Evolutionary conservation across 139 green algal species (phyloP).

Genomic region (Chlorokybus atmophyticus): DNA sequence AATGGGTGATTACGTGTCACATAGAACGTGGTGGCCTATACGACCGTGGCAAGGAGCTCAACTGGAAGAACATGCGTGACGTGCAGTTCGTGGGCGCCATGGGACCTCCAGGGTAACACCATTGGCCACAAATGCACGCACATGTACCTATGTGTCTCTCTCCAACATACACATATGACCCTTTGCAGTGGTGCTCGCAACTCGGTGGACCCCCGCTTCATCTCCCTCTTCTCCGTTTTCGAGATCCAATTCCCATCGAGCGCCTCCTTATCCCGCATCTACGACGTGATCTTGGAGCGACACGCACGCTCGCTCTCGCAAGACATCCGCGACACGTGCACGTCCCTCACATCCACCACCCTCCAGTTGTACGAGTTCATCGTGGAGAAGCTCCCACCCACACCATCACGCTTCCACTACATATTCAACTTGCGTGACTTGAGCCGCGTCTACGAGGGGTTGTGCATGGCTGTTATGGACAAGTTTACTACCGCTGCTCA

Average conservation of each 20-base stretch:
- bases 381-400: conserved; percentile 56
- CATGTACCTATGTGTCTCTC: no score
- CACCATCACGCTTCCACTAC: conserved; percentile 67
- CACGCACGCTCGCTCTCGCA: conserved; percentile 43
- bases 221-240: conserved; percentile 65
- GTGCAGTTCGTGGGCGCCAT: conserved; percentile 64
- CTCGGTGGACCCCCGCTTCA: conserved; percentile 66
- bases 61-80: conserved; percentile 84
- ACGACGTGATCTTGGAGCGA: conserved; percentile 50
- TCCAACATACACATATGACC: no score
- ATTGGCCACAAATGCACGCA: no score
- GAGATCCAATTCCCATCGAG: conserved; percentile 64
- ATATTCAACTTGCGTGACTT: conserved; percentile 77
- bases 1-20: no score
- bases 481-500: conserved; percentile 32
- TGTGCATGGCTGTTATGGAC: conserved; percentile 40
- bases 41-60: conserved; percentile 74
- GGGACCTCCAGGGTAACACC: conserved; percentile 65
- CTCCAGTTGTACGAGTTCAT: conserved; percentile 64
- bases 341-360: conserved; percentile 38
- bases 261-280: conserved; percentile 61
- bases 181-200: conserved; percentile 73
- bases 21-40: conserved; percentile 58
- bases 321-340: conserved; percentile 31
- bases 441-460: conserved; percentile 46